Conservation (phyloP, 306 rosid genomes). For the Rosa chinensis region DNA sequence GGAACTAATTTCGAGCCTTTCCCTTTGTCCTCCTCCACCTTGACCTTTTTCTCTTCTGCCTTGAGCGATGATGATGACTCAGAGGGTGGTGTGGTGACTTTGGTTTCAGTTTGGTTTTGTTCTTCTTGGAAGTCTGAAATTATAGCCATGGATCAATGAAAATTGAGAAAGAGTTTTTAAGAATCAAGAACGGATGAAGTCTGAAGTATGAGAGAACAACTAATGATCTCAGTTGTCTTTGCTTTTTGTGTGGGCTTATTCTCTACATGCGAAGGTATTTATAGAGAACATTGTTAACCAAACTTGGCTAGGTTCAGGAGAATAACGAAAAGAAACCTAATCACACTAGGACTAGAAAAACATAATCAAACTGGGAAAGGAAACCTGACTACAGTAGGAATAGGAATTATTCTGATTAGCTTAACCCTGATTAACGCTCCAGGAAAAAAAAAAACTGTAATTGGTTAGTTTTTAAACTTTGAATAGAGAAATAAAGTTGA, state of each 20-base stretch:
- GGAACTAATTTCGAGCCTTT: slow-evolving; percentile 42
- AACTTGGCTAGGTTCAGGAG: background rate
- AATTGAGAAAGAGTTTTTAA: background rate
- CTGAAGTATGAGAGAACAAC: background rate
- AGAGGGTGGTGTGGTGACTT: background rate
- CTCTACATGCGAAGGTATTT: background rate
- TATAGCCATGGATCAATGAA: slow-evolving; percentile 6
- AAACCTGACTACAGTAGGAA: background rate
- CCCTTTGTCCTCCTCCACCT: background rate
- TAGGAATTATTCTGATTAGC: too few relatives aligned
- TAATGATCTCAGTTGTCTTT: background rate
- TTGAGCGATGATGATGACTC: background rate
- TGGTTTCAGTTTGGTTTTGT: background rate
- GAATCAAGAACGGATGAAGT: background rate
- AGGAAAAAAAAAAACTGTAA: too few relatives aligned
- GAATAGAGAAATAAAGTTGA: too few relatives aligned
- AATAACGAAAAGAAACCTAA: background rate
- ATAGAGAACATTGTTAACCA: background rate
- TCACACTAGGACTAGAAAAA: background rate
- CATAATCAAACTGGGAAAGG: background rate
- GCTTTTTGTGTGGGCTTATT: background rate
- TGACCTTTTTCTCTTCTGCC: background rate
- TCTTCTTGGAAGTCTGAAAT: background rate
- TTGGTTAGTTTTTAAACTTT: too few relatives aligned
- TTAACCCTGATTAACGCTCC: too few relatives aligned